A percentile compares a stretch with the other conserved stretches of the same genome.
These are phyloP conservation scores for Blastomyces parvus DNA, from an alignment of 2,329 filamentous ascomycete species.

Conservation along the genomic window DNA sequence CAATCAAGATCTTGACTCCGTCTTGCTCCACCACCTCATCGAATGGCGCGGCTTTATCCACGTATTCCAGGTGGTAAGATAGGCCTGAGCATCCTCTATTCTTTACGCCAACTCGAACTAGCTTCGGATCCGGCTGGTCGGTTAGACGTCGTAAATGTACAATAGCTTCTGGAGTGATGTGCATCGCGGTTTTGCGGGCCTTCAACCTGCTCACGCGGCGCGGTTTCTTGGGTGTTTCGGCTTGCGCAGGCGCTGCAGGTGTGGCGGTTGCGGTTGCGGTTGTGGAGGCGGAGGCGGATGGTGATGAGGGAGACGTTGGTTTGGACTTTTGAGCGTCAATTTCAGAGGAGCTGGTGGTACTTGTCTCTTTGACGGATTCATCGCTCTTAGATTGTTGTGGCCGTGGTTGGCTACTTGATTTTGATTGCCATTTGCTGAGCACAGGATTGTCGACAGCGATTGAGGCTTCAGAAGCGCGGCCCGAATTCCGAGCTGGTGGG, in stretches of 20 bases:
- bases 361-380: slow-evolving; percentile 25
- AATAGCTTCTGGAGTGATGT: slow-evolving; percentile 69
- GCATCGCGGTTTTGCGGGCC: slow-evolving; percentile 84
- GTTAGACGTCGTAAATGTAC: slow-evolving; percentile 67
- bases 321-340: slow-evolving; percentile 58
- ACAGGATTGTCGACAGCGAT: slow-evolving; percentile 46
- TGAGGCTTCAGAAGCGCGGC: slow-evolving; percentile 51
- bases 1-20: slow-evolving; percentile 88
- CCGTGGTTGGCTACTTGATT: slow-evolving; percentile 23
- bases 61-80: slow-evolving; percentile 88
- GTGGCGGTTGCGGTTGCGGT: slow-evolving; percentile 19
- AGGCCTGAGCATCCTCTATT: slow-evolving; percentile 91
- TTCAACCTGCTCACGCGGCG: slow-evolving; percentile 59
- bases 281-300: background rate
- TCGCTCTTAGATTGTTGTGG: slow-evolving; percentile 20
- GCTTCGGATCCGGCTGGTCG: slow-evolving; percentile 76
- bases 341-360: slow-evolving; percentile 46
- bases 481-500: slow-evolving; percentile 45
- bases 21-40: slow-evolving; percentile 94
- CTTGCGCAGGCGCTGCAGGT: slow-evolving; percentile 20
- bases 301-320: slow-evolving; percentile 27
- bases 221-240: slow-evolving; percentile 39
- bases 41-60: slow-evolving; percentile 78
- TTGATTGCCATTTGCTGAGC: slow-evolving; percentile 40
- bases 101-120: slow-evolving; percentile 88